Conservation (phyloP, 768 basidiomycete genomes). For the Kwoniella sp. region DNA sequence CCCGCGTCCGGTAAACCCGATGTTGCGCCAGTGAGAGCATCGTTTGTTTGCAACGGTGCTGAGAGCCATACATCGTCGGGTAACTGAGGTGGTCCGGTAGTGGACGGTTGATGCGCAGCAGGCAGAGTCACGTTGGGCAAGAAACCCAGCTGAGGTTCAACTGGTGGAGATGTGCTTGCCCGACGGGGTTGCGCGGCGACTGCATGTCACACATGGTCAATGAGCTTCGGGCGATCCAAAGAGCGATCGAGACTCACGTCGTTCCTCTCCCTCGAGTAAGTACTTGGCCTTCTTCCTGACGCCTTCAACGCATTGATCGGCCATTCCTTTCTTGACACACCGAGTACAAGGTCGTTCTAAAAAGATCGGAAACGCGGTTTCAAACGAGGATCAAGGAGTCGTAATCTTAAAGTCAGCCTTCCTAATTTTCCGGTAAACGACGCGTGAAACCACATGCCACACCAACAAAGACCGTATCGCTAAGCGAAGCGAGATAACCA, state of each 20-base stretch:
- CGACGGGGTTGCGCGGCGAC: constrained; percentile 16
- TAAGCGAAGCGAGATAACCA: not conserved
- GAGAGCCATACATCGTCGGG: constrained; percentile 34
- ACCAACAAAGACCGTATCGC: not conserved
- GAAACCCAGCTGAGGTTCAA: constrained; percentile 7
- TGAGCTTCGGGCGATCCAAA: not conserved
- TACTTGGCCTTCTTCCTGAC: constrained; percentile 98
- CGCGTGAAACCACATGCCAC: not conserved
- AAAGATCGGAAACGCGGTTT: not conserved
- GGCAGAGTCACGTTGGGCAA: constrained; percentile 18
- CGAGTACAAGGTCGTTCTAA: constrained; percentile 93
- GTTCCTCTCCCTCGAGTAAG: constrained; percentile 88
- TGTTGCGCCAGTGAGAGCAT: not conserved
- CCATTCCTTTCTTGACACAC: constrained; percentile 91
- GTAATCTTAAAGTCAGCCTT: constrained; percentile 13
- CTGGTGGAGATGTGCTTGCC: constrained; percentile 15
- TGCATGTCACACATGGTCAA: not conserved
- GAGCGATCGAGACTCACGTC: constrained; percentile 62
- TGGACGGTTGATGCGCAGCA: constrained; percentile 1
- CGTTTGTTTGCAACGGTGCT: constrained; percentile 10
- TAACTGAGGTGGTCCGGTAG: constrained; percentile 18
- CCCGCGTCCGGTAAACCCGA: not conserved
- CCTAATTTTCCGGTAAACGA: not conserved
- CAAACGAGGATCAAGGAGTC: constrained; percentile 8
- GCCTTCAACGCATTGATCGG: constrained; percentile 85